These are phyloP conservation scores for Yarrowia phangngaensis DNA, from an alignment of 805 yeast genomes.

Conservation along the genomic window DNA sequence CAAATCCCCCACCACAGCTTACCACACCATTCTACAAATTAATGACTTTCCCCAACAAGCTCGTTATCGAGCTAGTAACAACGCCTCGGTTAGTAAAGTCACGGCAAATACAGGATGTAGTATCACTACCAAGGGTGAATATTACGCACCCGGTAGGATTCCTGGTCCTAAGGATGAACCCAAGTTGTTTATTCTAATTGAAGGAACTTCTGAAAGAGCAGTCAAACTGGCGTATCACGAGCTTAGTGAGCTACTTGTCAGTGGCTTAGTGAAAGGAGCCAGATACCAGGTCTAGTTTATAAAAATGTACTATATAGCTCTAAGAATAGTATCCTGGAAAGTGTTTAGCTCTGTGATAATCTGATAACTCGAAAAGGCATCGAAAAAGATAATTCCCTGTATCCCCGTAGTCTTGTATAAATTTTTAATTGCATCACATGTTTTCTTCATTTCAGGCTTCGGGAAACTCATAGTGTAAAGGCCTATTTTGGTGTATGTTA, in stretches of 20 bases:
- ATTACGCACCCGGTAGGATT: constrained; percentile 56
- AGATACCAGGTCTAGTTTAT: constrained; percentile 16
- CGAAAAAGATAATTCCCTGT: too few relatives aligned
- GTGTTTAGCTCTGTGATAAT: too few relatives aligned
- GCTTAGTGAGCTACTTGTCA: constrained; percentile 6
- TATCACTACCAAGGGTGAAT: constrained; percentile 78
- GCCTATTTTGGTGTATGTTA: too few relatives aligned
- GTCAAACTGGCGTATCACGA: constrained; percentile 50
- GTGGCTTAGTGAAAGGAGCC: constrained; percentile 12
- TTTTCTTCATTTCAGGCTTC: too few relatives aligned
- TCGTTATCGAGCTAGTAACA: constrained; percentile 47
- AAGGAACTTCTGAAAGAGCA: constrained; percentile 59
- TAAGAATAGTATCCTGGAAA: too few relatives aligned
- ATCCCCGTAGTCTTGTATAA: too few relatives aligned
- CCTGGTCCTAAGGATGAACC: constrained; percentile 58
- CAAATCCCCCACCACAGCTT: constrained; percentile 54
- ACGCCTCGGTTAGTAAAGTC: constrained; percentile 58
- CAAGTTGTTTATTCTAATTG: constrained; percentile 72
- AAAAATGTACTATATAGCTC: not conserved
- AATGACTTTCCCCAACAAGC: constrained; percentile 72
- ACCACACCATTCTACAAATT: constrained; percentile 65
- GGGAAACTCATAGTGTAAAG: too few relatives aligned
- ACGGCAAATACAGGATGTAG: constrained; percentile 71
- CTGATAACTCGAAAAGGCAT: too few relatives aligned
- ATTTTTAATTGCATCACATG: too few relatives aligned